Base-by-base conservation (phyloP, 1,284 basidiomycete genomes). In the Trametes sp. region DNA sequence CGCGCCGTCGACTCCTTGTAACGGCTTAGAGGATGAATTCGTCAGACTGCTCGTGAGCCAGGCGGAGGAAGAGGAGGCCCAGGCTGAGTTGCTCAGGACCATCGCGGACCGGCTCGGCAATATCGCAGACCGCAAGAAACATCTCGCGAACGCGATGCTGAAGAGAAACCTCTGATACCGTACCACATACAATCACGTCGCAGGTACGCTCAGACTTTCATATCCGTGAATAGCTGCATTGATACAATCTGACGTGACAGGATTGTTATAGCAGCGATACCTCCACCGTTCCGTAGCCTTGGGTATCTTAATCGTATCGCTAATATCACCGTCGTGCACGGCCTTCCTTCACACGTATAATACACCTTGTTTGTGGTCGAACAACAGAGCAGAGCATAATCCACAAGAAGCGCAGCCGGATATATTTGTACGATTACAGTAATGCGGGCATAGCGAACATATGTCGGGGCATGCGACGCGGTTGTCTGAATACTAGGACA, bases 1-100 rank as follows among this genome's bases (percentile, higher is more conserved):
- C 23, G 51, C 51, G 16, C 51, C 35, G 35, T 38, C 35, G 24
- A 53, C 49, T 28, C 53, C 59, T 29, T 56, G 55, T 36, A 53
- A 60, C 41, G 54, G 67, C 9, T 57, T 76, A 48, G 68, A 75
- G 45, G 64, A 67, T 24, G 75, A 75, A 62, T 75, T 75, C 53
- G 61, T 69, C 21, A 53, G 54, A 21, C 64, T 77, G 14, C 65
- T 77, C 5, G 52, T 72, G 44, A 57, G 64, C 44, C 69, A 72
- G 52, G 74, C 73, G 4, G 56, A 46, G 24, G 71, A 69, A 26
- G 75, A 75, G 50, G 73, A 75, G 61, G 62, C 41, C 29, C 66
- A 73, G 21, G 72, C 74, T 3, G 54, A 54, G 46, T 65, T 72
- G 38, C 65, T 77, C 31, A 62, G 59, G 50, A 57, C 48, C 21